phyloP scores from a whole-genome alignment of 805 yeast species.

The Pichia nanzhaoensis region DNA sequence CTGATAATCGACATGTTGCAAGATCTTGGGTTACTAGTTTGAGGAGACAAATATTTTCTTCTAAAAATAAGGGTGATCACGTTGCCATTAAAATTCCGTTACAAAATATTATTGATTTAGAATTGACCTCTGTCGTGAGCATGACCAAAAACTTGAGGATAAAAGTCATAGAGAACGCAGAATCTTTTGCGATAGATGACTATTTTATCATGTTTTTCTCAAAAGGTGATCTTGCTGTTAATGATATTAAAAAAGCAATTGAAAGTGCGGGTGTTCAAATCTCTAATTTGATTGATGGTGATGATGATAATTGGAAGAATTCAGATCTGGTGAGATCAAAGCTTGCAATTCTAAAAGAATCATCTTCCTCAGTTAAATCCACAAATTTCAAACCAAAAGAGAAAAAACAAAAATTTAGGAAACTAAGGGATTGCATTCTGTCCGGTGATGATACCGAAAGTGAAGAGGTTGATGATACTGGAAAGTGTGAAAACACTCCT shows the following conservation, averaged over 20 bases:
- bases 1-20: constrained; percentile 70
- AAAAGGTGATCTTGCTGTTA: constrained; percentile 38
- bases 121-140: constrained; percentile 49
- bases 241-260: constrained; percentile 36
- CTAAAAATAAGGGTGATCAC: constrained; percentile 61
- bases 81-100: constrained; percentile 76
- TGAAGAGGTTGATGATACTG: constrained; percentile 2
- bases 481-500: neutral
- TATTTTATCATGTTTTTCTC: constrained; percentile 63
- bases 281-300: constrained; percentile 12
- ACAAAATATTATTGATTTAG: constrained; percentile 56
- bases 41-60: constrained; percentile 70
- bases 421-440: constrained; percentile 3
- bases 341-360: constrained; percentile 19
- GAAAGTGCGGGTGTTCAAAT: constrained; percentile 27
- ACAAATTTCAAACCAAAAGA: constrained; percentile 13
- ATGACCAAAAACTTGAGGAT: constrained; percentile 50
- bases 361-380: constrained; percentile 23
- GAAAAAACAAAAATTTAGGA: neutral
- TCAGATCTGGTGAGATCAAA: constrained; percentile 21
- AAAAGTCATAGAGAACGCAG: constrained; percentile 52
- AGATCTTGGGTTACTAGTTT: constrained; percentile 72
- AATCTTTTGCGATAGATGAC: constrained; percentile 55
- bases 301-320: constrained; percentile 20
- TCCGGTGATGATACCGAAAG: constrained; percentile 12